These are phyloP conservation scores for Gomphus bonarii DNA, from an alignment of 1,284 basidiomycete genomes.

Conservation along the genomic window DNA sequence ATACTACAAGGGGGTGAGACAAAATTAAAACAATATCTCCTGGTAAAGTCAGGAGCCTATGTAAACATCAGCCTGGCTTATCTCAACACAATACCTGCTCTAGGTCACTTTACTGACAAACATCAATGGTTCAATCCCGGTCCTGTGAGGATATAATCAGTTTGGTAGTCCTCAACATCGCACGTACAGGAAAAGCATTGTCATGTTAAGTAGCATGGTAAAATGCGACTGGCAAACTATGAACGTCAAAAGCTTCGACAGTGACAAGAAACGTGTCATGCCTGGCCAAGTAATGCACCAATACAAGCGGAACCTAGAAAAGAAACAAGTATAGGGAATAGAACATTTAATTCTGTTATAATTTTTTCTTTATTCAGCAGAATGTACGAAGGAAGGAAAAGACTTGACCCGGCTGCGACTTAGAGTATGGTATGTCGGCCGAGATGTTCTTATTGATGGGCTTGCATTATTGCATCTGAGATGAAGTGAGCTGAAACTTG, in stretches of 20 bases:
- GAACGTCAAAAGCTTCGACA: slow-evolving; percentile 11
- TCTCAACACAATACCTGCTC: neutral
- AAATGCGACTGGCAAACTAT: slow-evolving; percentile 9
- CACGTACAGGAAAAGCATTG: slow-evolving; percentile 8
- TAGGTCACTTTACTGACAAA: neutral
- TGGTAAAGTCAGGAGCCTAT: neutral
- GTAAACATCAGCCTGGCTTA: neutral
- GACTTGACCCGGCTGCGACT: slow-evolving; percentile 10
- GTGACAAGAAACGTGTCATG: slow-evolving; percentile 10
- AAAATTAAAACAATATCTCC: neutral
- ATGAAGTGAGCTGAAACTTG: slow-evolving; percentile 81
- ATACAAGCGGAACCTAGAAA: slow-evolving; percentile 12
- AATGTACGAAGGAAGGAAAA: slow-evolving; percentile 1
- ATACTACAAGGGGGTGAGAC: neutral
- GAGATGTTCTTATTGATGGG: slow-evolving; percentile 51
- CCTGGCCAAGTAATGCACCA: slow-evolving; percentile 9
- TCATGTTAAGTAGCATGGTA: slow-evolving; percentile 9
- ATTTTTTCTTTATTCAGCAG: slow-evolving; percentile 10
- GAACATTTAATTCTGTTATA: slow-evolving; percentile 8
- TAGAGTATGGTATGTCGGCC: neutral
- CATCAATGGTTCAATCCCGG: neutral
- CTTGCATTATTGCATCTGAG: slow-evolving; percentile 87
- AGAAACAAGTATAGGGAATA: slow-evolving; percentile 4
- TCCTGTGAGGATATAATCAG: slow-evolving; percentile 6
- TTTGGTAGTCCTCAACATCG: neutral